These are phyloP conservation scores for Nothophaeocryptopus gaeumannii DNA, from an alignment of 2,329 filamentous ascomycete genomes.

Conservation along the genomic window DNA sequence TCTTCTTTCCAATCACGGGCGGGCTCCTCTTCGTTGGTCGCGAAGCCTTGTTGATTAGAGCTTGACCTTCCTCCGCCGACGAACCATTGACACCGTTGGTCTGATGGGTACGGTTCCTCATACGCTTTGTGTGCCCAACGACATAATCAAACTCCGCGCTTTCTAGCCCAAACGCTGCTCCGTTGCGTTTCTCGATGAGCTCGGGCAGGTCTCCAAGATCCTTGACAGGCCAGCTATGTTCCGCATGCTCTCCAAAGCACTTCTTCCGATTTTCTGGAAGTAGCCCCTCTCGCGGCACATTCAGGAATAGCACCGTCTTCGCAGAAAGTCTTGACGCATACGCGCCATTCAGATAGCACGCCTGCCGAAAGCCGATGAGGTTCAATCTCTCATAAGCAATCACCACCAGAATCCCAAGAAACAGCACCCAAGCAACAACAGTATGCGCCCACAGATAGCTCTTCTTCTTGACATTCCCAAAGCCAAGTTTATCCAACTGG, in stretches of 20 bases:
- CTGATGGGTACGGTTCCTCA: conserved; percentile 9
- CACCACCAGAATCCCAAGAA: conserved; percentile 40
- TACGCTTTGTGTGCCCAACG: conserved; percentile 33
- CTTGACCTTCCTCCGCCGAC: conserved; percentile 22
- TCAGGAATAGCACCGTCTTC: conserved; percentile 49
- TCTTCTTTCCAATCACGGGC: conserved; percentile 71
- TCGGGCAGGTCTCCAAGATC: conserved; percentile 46
- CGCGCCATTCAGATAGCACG: conserved; percentile 45
- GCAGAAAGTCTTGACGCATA: conserved; percentile 46
- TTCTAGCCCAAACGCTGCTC: conserved; percentile 44
- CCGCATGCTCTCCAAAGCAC: conserved; percentile 39
- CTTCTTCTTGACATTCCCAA: conserved; percentile 42
- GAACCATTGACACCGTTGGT: conserved; percentile 10
- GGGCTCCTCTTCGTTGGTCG: conserved; percentile 67
- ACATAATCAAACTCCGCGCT: conserved; percentile 45
- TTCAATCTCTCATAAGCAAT: conserved; percentile 48
- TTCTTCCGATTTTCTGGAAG: conserved; percentile 30
- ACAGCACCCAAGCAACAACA: conserved; percentile 43
- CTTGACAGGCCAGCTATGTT: conserved; percentile 45
- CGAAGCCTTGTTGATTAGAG: conserved; percentile 35
- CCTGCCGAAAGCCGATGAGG: conserved; percentile 49
- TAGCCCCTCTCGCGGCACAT: conserved; percentile 39
- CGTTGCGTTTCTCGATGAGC: conserved; percentile 45
- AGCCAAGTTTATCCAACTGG: conserved; percentile 34
- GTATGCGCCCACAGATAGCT: conserved; percentile 47